Evolutionary conservation across 306 rosid species (phyloP).

Genomic region (Trifolium dubium): DNA sequence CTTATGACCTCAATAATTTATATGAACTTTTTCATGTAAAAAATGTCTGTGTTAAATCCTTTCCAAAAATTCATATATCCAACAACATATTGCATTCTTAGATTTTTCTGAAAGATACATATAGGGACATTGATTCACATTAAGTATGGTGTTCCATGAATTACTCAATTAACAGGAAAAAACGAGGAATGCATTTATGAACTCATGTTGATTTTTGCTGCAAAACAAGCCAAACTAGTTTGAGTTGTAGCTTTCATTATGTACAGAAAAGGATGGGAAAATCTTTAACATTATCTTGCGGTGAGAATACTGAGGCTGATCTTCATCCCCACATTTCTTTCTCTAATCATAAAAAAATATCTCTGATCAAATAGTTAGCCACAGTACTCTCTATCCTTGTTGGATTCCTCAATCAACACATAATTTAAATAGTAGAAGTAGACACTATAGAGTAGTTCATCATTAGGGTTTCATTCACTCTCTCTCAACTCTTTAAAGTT

Average conservation of each 20-base stretch:
- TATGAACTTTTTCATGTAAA: conserved; percentile 30
- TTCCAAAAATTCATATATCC: conserved; percentile 34
- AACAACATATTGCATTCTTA: background rate
- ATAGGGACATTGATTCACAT: conserved; percentile 25
- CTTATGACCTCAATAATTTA: background rate
- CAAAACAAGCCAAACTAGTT: conserved; percentile 43
- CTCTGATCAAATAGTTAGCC: conserved; percentile 52
- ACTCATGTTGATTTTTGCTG: conserved; percentile 27
- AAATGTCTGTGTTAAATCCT: conserved; percentile 32
- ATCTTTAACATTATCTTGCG: background rate
- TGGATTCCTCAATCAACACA: conserved; percentile 48
- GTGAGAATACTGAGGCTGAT: conserved; percentile 28
- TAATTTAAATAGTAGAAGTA: conserved; percentile 30
- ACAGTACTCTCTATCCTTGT: conserved; percentile 50
- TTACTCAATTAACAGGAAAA: conserved; percentile 29
- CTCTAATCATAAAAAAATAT: conserved; percentile 27
- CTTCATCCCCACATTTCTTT: conserved; percentile 24
- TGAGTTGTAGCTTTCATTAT: conserved; percentile 62
- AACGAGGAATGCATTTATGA: conserved; percentile 52
- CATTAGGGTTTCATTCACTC: conserved; percentile 46
- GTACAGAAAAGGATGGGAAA: conserved; percentile 38
- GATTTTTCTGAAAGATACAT: conserved; percentile 25
- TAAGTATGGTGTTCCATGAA: background rate
- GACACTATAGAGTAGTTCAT: conserved; percentile 18
- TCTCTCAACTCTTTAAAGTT: conserved; percentile 15